Base-by-base conservation (phyloP, 1,139 yeast genomes). In the Nakaseomyces glabratus region DNA sequence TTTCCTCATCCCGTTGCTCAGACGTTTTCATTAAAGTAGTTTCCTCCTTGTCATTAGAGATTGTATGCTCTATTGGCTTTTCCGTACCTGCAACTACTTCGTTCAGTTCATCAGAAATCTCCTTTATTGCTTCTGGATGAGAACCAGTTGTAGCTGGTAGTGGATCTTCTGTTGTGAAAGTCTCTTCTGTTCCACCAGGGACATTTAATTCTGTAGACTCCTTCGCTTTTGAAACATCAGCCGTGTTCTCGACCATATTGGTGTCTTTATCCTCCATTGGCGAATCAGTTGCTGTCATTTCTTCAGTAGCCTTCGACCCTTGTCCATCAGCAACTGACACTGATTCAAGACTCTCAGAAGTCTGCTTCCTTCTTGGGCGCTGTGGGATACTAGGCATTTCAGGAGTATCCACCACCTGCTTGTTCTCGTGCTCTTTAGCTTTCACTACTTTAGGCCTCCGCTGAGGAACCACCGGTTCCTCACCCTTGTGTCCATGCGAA, bases 401-500 rank as follows among this genome's bases (percentile, higher is more conserved):
- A 28, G 20, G 23, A 4, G 31, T 33, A 17, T 28, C 28, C 7
- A 28, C 18, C 28, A n/a, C n/a, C n/a, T n/a, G n/a, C n/a, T n/a
- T n/a, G n/a, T n/a, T n/a, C n/a, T n/a, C n/a, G n/a, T n/a, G n/a
- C n/a, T n/a, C n/a, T n/a, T n/a, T n/a, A n/a, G n/a, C n/a, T n/a
- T n/a, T n/a, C n/a, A n/a, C n/a, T n/a, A n/a, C n/a, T n/a, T n/a
- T n/a, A 28, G 28, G 15, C 26, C 31, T 35, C 17, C 24, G 11
- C 15, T 24, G 11, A 2, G 30, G 30, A 17, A 26, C 30, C 10
- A 15, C 6, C 8, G 30, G 30, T 7, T 35, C 45, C 25, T 35
- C 39, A n/a, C n/a, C n/a, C n/a, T n/a, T n/a, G n/a, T n/a, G n/a
- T n/a, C n/a, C n/a, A n/a, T n/a, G n/a, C n/a, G 31, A 24, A 6